Conservation (phyloP, 1,139 yeast species). For the Arxiozyma slooffiae region DNA sequence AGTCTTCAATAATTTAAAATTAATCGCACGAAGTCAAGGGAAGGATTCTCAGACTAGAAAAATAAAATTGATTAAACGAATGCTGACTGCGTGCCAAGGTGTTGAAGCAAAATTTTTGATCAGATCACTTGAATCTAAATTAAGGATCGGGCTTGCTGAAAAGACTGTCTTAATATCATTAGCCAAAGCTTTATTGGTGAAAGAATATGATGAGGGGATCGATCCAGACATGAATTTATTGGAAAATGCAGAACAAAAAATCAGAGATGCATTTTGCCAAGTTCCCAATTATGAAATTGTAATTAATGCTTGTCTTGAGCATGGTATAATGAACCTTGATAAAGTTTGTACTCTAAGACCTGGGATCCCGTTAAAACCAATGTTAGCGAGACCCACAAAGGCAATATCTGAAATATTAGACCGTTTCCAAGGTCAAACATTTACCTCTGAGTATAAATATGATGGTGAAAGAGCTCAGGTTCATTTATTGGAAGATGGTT, state of each 20-base stretch:
- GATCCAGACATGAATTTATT: constrained; percentile 31
- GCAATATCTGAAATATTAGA: constrained; percentile 83
- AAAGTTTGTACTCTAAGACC: constrained; percentile 72
- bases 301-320: constrained; percentile 51
- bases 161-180: constrained; percentile 77
- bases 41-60: constrained; percentile 72
- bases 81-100: constrained; percentile 82
- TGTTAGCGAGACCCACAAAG: constrained; percentile 97
- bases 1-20: constrained; percentile 65
- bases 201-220: constrained; percentile 36
- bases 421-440: constrained; percentile 71
- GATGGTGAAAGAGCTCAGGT: constrained; percentile 98
- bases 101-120: constrained; percentile 84
- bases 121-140: constrained; percentile 83
- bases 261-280: constrained; percentile 80
- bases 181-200: constrained; percentile 69
- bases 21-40: constrained; percentile 76
- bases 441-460: constrained; percentile 92
- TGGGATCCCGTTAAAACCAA: constrained; percentile 92
- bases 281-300: constrained; percentile 85
- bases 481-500: constrained; percentile 61
- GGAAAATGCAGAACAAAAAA: constrained; percentile 61
- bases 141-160: constrained; percentile 89
- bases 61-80: constrained; percentile 63
- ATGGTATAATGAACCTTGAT: constrained; percentile 57